Evolutionary conservation across 768 basidiomycete species (phyloP), one percentile per base, ranked within the genome.

Genomic region (Naganishia onofrii): DNA sequence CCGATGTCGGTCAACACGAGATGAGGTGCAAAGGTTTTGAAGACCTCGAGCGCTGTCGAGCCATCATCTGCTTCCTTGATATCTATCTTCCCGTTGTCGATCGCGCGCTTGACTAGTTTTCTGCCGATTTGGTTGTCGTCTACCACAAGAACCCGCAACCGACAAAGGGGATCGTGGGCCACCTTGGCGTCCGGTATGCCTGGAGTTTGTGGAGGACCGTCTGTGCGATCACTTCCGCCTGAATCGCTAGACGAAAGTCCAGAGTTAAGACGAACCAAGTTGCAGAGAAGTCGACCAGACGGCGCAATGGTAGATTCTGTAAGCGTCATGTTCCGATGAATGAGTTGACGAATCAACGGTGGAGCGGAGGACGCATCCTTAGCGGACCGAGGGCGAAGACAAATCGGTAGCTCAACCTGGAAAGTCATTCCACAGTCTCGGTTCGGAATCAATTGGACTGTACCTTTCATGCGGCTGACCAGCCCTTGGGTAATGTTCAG

Each of bases 1-100:
- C 74, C 75, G 6, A 78, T 70, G 67, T 78, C 77, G 19, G 75
- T 77, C 6, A 77, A 51, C 0, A 77, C 74, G 38, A 78, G 46
- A 56, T 77, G 68, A 1, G 77, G 77, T 21, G 29, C 44, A 34
- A 73, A 74, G 1, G 70, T 55, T 12, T 26, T 63, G 63, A 73
- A 78, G 0, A 60, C 15, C 15, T 76, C 72, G 31, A 78, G 21
- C 1, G 73, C 77, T 31, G 72, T 34, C 21, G 54, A 12, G 0
- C 76, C 76, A 36, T 76, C 71, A 12, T 69, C 57, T 6, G 76
- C 77, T 58, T 75, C 69, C 0, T 9, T 29, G 28, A 55, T 36
- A 26, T 57, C 23, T 26, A 75, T 48, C 10, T 55, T 34, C 38
- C 10, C 28, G 32, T 57, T 46, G 29, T 42, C 17, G 55, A 68